Base-by-base conservation (phyloP, 164 flowering plant genomes). In the Sextonia rubra region DNA sequence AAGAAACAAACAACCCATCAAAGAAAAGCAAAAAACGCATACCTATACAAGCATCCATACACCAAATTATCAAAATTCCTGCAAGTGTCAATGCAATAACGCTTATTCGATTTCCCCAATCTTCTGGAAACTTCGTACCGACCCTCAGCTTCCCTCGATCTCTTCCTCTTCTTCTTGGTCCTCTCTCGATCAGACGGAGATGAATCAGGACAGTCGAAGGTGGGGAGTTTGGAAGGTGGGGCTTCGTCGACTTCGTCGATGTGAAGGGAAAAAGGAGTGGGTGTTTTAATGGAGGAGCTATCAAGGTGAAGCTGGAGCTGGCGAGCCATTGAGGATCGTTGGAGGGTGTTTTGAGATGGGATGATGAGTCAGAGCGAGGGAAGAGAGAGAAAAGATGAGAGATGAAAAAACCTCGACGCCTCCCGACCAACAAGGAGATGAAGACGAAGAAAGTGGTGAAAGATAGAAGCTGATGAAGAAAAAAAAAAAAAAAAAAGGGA, bases 21-120 rank as follows among this genome's bases (percentile, higher is more conserved):
- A 52, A 52, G 58, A 52, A 52, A 52, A 20, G 58, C n/a, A 17
- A 5, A 37, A n/a, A 37, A 37, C 20, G 14, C 60, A 20, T 80
- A 92, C 98, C 92, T 91, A 84, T 93, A 93, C 20, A 91, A 80
- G 61, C 73, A 80, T 7, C 97, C 98, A 64, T 89, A 95, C 2
- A 87, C 97, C 82, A 93, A 81, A 82, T 91, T 95, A 76, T 95
- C 96, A 2, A 80, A 89, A 77, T 95, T 97, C 0, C 94, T 94
- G 14, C 80, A 85, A 76, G 93, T 83, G 84, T 95, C 99, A 44
- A 95, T 82, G 83, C 84, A 88, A 77, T 93, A 95, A 62, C 87
- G 94, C 70, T 92, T 94, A 2, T 82, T 61, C 24, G 75, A 74
- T 30, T 76, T 68, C 27, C 76, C 77, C 1, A 90, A 75, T 70